Base-by-base conservation (phyloP, 2,329 filamentous ascomycete species). In the Monilinia vaccinii-corymbosi region DNA sequence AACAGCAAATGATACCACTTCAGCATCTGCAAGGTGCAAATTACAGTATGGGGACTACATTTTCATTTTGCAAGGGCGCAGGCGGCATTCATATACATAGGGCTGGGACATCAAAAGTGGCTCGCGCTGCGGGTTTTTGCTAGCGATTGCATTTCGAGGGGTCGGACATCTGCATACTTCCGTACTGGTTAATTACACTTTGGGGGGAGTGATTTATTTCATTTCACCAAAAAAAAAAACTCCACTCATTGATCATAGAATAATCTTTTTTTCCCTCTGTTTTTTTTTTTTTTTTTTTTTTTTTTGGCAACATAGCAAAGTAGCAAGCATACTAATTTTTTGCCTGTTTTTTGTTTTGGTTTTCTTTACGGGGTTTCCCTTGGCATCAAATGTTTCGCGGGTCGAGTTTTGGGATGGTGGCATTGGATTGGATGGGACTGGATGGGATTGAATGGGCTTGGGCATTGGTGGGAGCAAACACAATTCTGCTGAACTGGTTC, bases 91-190 rank as follows among this genome's bases (percentile, higher is more conserved):
- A 68, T 64, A 70, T 65, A 65, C 65, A 71, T 60, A 70, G 66
- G 65, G 60, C 65, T 61, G 65, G 66, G 63, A 66, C 58, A 67
- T 53, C 63, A 70, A 70, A 71, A 70, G 69, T 69, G 65, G 69
- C 69, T 70, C 68, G 63, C 69, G 68, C 69, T 70, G 64, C 69
- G 65, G 64, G 64, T 53, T 47, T 58, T 59, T 59, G 56, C 56
- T 40, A 38, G 48, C 56, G 34, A 50, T 50, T 50, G 38, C 25
- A 44, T 32, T 53, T 53, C 11, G 21, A 31, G 18, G 50, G 38
- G 25, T 16, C n/a, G 11, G 38, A n/a, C 23, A 52, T 42, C 6
- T 53, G 25, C 38, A 53, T 23, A 32, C 36, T 32, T 32, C 51
- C 38, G 28, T 13, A 53, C 21, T 23, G 42, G 42, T 23, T 13